Percentiles rank a stretch among this genome's conserved stretches.
Evolutionary conservation across 495 filamentous ascomycete species (phyloP).

Genomic region (Arthonia radiata): DNA sequence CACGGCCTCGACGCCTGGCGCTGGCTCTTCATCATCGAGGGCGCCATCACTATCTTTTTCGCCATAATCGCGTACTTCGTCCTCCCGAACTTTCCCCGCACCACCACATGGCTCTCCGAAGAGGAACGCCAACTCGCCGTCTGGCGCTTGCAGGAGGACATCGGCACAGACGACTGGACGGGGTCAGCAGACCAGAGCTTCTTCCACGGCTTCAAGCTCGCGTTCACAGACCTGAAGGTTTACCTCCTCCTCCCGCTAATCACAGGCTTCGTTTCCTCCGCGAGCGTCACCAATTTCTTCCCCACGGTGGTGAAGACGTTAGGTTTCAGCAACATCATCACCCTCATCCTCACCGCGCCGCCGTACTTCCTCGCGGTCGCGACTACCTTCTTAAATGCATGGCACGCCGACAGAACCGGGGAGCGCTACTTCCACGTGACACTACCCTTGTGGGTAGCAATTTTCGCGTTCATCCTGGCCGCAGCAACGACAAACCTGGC

Average conservation of each 20-base stretch:
- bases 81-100: constrained; percentile 59
- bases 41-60: constrained; percentile 24
- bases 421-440: constrained; percentile 61
- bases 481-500: constrained; percentile 36
- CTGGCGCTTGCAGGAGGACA: constrained; percentile 53
- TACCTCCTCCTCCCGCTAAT: constrained; percentile 34
- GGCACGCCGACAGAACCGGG: constrained; percentile 54
- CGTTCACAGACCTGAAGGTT: constrained; percentile 44
- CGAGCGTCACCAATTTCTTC: constrained; percentile 73
- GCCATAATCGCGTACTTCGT: constrained; percentile 30
- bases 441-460: constrained; percentile 38
- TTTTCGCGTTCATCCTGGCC: constrained; percentile 52
- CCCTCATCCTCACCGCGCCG: constrained; percentile 54
- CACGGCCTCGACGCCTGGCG: constrained; percentile 22
- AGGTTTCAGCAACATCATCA: constrained; percentile 35
- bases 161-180: constrained; percentile 53
- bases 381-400: constrained; percentile 44
- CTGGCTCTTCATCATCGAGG: constrained; percentile 15
- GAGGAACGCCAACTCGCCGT: constrained; percentile 41
- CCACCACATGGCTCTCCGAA: constrained; percentile 45
- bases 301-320: constrained; percentile 61
- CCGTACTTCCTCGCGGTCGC: constrained; percentile 33
- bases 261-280: constrained; percentile 42
- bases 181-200: constrained; percentile 37
- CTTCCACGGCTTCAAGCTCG: constrained; percentile 42